Evolutionary conservation across 2,329 filamentous ascomycete genomes (phyloP), one percentile per base, ranked within the genome.

Genomic region (Paecilomyces fulvus): DNA sequence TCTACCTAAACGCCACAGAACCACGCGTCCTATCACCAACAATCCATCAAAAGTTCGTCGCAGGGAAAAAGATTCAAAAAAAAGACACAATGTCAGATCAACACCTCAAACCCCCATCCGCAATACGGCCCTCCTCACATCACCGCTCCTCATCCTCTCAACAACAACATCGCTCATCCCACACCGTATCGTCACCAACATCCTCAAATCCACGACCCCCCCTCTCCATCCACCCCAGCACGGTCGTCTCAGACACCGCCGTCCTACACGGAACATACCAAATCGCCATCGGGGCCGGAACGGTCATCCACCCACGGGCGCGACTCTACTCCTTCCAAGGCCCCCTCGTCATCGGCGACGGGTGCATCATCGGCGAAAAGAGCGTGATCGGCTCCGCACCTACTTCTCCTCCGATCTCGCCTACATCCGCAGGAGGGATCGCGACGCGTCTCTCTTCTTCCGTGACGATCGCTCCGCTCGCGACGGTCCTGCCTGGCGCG

Each of bases 241-340:
- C 73, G 8, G 73, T 70, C 31, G 69, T 77, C 59, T 67, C 74
- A 55, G 72, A 76, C 56, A 67, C 67, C 3, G 66, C 66, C 3
- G 64, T 70, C 30, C 69, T 76, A 60, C 72, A 75, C 56, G 94
- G 94, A 61, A 85, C 82, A 2, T 82, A 95, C 69, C 86, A 84
- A 1, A 89, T 99, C 60, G 86, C 84, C 49, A 84, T 97, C 60
- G 86, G 86, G 56, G 80, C 88, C 23, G 86, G 90, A 66, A 86
- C 84, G 3, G 83, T 96, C 6, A 75, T 99, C n/a, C 92, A 97
- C 66, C 92, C 94, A 1, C 89, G 92, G 52, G 83, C 86, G 14
- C 85, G 86, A 59, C 81, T 96, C 56, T 88, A 91, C 65, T 87
- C 92, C 8, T 84, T 85, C 56, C 80, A 87, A 53, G 90, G 90